Conservation (phyloP, 1,284 basidiomycete species). For the Microbotryum violaceum region DNA sequence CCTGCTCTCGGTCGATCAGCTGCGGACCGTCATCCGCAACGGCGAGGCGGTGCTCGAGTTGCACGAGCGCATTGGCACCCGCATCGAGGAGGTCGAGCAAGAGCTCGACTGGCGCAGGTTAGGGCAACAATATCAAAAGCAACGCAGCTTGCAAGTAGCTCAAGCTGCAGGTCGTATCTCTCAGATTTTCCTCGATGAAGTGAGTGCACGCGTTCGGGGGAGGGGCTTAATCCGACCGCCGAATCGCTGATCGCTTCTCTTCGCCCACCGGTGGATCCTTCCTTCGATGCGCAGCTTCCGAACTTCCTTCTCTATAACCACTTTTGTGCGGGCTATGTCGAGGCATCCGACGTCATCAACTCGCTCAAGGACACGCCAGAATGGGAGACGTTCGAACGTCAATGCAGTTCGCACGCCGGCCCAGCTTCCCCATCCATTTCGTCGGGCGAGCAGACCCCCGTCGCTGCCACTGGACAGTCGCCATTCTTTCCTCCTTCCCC, state of each 20-base stretch:
- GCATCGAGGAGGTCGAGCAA: conserved; percentile 53
- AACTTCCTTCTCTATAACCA: conserved; percentile 68
- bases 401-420: conserved; percentile 44
- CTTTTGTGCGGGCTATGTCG: conserved; percentile 75
- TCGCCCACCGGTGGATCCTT: background rate
- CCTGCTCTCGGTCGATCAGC: conserved; percentile 39
- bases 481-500: conserved; percentile 15
- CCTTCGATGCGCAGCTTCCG: conserved; percentile 14
- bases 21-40: conserved; percentile 55
- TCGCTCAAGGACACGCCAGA: conserved; percentile 53
- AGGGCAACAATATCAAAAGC: background rate
- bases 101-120: conserved; percentile 45
- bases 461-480: conserved; percentile 5
- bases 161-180: conserved; percentile 53
- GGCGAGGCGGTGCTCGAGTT: conserved; percentile 62
- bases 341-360: conserved; percentile 64
- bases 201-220: conserved; percentile 39
- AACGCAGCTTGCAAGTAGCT: conserved; percentile 30
- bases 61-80: conserved; percentile 55
- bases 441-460: conserved; percentile 14
- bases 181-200: conserved; percentile 59
- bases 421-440: conserved; percentile 4
- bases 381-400: conserved; percentile 73
- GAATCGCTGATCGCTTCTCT: conserved; percentile 13
- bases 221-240: conserved; percentile 5